Base-by-base conservation (phyloP, 75 land plant species). In the Larix kaempferi region DNA sequence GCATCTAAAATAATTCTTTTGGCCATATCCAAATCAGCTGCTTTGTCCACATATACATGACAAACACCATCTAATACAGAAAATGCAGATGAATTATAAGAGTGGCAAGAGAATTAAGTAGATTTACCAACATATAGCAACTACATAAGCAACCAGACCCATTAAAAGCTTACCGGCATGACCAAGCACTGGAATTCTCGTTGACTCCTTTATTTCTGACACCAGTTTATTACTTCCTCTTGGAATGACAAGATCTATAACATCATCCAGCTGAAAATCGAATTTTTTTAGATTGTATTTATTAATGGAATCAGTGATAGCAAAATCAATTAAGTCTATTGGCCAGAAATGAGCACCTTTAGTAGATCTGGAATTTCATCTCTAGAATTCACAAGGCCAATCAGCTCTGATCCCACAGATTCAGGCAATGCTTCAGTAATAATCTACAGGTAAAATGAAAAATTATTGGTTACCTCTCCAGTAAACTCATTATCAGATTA, bases 221-320 rank as follows among this genome's bases (percentile, higher is more conserved):
- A 96, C 99, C 73, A 96, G 95, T 59, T 88, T 88, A 77, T 94
- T 94, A 84, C 98, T 94, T 49, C 99, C 99, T 87, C 98, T 91
- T 65, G 99, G 99, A 61, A 98, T 93, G 21, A 98, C 99, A 74
- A 98, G 93, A 85, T 98, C 99, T 62, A 98, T 98, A 11, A 95
- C 98, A 87, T 98, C 98, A 87, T 95, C 99, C 82, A 98, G 87
- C 99, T 95, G 93, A 8, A 73, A 56, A 27, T 15, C 2, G 17
- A 25, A 3, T 25, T 56, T 74, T 16, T 10, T 69, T 11, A 79
- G 71, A 14, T 21, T 1, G 15, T 39, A 56, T 65, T 61, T n/a
- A 82, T 25, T 25, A 76, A 52, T 26, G 23, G 5, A 77, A 64
- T 33, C 60, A 35, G 58, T 27, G 7, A 41, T 39, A 67, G 41